phyloP scores from a whole-genome alignment of 257 asterid species.

The Vinca minor region DNA sequence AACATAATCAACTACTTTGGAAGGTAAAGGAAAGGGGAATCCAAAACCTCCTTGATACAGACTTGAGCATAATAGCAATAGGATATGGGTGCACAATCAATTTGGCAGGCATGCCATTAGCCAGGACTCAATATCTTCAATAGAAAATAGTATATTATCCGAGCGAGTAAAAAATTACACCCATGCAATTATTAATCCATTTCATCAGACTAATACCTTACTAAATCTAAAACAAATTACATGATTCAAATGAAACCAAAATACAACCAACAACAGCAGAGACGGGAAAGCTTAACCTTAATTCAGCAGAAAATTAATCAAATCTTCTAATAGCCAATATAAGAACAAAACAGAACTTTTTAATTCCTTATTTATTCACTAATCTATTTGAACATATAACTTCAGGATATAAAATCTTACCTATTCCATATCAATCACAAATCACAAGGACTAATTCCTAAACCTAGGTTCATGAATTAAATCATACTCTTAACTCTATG shows the following conservation, averaged over 20 bases:
- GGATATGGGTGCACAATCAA: not conserved
- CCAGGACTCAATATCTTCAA: not conserved
- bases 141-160: not conserved
- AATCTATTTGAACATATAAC: not conserved
- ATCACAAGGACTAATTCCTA: not conserved
- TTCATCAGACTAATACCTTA: not conserved
- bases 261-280: not conserved
- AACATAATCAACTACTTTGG: no score
- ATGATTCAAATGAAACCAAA: not conserved
- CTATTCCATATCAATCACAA: not conserved
- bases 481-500: not conserved
- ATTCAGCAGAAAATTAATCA: not conserved
- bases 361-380: not conserved
- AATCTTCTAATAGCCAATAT: not conserved
- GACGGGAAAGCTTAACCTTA: not conserved
- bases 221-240: not conserved
- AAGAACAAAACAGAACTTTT: not conserved
- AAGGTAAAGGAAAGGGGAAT: not conserved
- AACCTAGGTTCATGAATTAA: not conserved
- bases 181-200: not conserved
- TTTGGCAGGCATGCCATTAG: not conserved
- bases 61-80: not conserved
- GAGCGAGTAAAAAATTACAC: not conserved
- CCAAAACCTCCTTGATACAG: not conserved
- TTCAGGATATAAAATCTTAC: not conserved